Conservation (phyloP, 23 red algal species). For the Agarophyton chilense region DNA sequence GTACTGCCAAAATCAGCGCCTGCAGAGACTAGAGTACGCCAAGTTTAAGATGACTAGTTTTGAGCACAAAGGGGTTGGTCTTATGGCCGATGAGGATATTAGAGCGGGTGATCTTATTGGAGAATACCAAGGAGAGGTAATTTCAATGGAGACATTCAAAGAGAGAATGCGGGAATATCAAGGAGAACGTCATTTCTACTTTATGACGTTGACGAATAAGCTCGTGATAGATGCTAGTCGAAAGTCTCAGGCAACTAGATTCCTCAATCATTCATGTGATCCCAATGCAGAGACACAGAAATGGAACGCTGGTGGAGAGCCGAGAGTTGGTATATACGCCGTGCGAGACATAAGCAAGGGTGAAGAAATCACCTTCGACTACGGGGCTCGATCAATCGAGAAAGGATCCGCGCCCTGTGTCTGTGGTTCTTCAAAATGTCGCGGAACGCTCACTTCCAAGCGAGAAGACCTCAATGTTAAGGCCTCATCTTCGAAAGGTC, state of each 20-base stretch:
- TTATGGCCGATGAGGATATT: constrained; percentile 67
- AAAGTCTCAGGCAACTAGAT: constrained; percentile 78
- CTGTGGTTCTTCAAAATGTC: constrained; percentile 50
- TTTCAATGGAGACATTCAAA: constrained; percentile 68
- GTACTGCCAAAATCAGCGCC: constrained; percentile 87
- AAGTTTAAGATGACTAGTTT: constrained; percentile 52
- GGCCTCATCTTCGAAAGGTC: not conserved
- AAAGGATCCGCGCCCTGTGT: constrained; percentile 52
- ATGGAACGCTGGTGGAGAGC: constrained; percentile 91
- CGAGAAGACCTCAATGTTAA: not conserved
- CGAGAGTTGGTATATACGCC: constrained; percentile 90
- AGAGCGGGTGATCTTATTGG: constrained; percentile 77
- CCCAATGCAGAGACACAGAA: constrained; percentile 93
- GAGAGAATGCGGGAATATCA: constrained; percentile 72
- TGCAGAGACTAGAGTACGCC: constrained; percentile 76
- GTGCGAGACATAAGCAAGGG: constrained; percentile 64
- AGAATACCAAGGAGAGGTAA: constrained; percentile 96
- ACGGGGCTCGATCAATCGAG: constrained; percentile 62
- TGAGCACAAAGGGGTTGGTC: constrained; percentile 70
- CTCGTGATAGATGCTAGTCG: constrained; percentile 89
- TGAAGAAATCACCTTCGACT: constrained; percentile 95
- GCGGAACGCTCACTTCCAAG: constrained; percentile 42
- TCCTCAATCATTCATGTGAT: constrained; percentile 95
- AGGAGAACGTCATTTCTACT: constrained; percentile 92
- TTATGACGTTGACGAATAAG: constrained; percentile 88